Evolutionary conservation across 2,329 filamentous ascomycete species (phyloP), one percentile per base, ranked within the genome.

Genomic region (Trichoderma arundinaceum): DNA sequence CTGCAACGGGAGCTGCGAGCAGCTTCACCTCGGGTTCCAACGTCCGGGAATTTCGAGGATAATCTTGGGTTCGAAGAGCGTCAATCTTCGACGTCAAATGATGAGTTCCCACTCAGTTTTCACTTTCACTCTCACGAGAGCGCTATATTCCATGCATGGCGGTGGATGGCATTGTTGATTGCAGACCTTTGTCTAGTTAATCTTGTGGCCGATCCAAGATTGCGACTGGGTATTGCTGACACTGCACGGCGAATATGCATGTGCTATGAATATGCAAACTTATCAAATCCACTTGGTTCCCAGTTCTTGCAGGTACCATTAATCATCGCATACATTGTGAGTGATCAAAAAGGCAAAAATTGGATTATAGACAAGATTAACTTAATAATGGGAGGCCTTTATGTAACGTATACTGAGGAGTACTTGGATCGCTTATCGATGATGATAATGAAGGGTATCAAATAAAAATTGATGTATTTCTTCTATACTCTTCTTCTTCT

Each of bases 211-310:
- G 48, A 51, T 33, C 28, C 28, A 8, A 51, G 13, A 17, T n/a
- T 51, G 22, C 48, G 28, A 35, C 28, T 33, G 19, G 28, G 28
- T n/a, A 51, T 51, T n/a, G 48, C 28, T n/a, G 19, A 51, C 22
- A 51, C 19, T 15, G 48, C 48, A 7, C 48, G 28, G 28, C 28
- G 28, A 15, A 51, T 51, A 13, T 51, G 48, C 28, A 51, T 51
- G 48, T 51, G 48, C 28, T 51, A 35, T n/a, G 12, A 51, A n/a
- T 51, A 51, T 33, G 48, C 48, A 51, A 51, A n/a, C n/a, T 13
- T 51, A n/a, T 51, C 28, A 1, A 35, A 32, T 7, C 48, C 48
- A 7, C 48, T 51, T 15, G 48, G 28, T 7, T 19, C 48, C 10
- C 48, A 51, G 48, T 51, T 51, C 13, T n/a, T 51, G 19, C 48